Evolutionary conservation across 2,329 filamentous ascomycete species (phyloP).

Genomic region (Fusarium torulosum): DNA sequence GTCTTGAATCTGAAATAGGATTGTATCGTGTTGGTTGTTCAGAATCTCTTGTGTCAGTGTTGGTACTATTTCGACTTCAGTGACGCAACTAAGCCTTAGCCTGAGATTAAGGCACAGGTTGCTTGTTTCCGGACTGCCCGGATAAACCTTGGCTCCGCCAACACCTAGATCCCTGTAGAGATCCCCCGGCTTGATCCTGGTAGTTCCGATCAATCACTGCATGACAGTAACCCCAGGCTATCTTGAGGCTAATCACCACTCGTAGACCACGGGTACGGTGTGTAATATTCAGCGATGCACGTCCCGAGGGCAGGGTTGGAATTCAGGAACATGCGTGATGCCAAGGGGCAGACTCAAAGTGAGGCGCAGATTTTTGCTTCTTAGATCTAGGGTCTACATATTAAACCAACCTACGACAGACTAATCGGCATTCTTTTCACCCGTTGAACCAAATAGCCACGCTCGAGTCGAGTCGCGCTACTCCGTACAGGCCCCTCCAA

Average conservation of each 20-base stretch:
- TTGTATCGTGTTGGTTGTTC: constrained; percentile 12
- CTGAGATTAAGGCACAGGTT: constrained; percentile 16
- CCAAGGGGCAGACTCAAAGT: constrained; percentile 1
- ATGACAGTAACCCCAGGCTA: constrained; percentile 25
- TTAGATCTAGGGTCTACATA: constrained; percentile 15
- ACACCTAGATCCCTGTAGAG: constrained; percentile 32
- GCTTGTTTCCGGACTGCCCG: constrained; percentile 17
- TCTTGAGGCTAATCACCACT: constrained; percentile 9
- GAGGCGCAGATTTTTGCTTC: constrained; percentile 17
- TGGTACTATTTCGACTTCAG: constrained; percentile 28
- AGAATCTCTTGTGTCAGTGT: constrained; percentile 7
- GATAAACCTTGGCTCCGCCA: constrained; percentile 42
- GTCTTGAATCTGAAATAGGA: constrained; percentile 28
- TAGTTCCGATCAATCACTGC: constrained; percentile 35
- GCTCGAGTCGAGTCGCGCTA: constrained; percentile 18
- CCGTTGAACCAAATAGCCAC: constrained; percentile 34
- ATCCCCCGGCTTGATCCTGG: constrained; percentile 43
- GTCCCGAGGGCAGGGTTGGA: constrained; percentile 1
- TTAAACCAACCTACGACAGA: constrained; percentile 9
- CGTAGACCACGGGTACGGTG: neutral
- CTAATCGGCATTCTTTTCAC: constrained; percentile 19
- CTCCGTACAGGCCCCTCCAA: constrained; percentile 4
- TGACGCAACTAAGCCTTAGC: constrained; percentile 42
- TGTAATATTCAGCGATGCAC: constrained; percentile 1
- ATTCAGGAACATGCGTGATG: constrained; percentile 6